Conservation (phyloP, 768 basidiomycete genomes). For the Collybiopsis confluens region DNA sequence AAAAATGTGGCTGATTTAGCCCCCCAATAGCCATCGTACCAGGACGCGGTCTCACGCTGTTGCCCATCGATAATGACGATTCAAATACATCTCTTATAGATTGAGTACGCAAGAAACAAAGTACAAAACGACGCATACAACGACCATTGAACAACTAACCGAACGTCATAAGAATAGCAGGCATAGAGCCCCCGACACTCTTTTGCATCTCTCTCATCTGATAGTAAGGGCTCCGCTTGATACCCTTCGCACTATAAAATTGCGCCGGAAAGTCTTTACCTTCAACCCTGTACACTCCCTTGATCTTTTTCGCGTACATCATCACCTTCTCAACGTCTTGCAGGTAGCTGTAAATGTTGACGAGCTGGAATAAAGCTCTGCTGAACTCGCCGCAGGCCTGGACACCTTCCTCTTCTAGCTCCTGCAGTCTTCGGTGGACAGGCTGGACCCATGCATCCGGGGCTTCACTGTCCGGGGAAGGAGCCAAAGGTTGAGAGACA, state of each 20-base stretch:
- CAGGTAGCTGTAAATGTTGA: background rate
- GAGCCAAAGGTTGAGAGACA: too few relatives aligned
- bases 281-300: background rate
- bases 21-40: too few relatives aligned
- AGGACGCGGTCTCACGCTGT: too few relatives aligned
- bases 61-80: too few relatives aligned
- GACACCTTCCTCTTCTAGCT: background rate
- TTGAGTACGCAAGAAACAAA: too few relatives aligned
- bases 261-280: background rate
- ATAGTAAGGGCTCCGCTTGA: background rate
- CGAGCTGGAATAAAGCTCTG: background rate
- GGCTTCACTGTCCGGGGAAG: too few relatives aligned
- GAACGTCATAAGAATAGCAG: too few relatives aligned
- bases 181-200: too few relatives aligned
- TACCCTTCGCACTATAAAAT: background rate
- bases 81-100: too few relatives aligned
- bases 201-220: background rate
- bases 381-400: background rate
- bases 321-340: background rate
- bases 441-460: background rate
- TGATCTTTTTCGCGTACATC: background rate
- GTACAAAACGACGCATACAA: too few relatives aligned
- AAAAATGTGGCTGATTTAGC: too few relatives aligned
- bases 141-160: too few relatives aligned
- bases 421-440: background rate